Conservation (phyloP, 306 rosid species). For the Ormosia emarginata region DNA sequence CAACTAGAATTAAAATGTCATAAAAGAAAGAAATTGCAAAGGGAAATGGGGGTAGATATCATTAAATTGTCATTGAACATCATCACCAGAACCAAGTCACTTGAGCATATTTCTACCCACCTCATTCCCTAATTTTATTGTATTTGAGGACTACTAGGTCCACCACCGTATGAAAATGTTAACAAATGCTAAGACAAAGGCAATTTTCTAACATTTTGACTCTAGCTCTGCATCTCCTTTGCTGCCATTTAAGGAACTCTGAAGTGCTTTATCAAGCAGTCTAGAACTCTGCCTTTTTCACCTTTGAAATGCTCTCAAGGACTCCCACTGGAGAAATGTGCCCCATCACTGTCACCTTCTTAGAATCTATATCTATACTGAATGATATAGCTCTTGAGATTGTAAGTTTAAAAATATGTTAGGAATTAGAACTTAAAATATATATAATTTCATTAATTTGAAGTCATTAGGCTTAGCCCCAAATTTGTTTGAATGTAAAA, state of each 20-base stretch:
- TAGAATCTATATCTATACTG: no score
- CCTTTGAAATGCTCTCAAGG: no score
- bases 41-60: neutral
- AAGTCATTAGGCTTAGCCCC: no score
- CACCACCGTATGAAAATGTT: conserved; percentile 8
- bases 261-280: no score
- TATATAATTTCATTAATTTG: no score
- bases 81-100: conserved; percentile 10
- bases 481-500: no score
- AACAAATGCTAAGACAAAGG: neutral
- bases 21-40: neutral
- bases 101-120: conserved; percentile 16
- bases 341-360: no score
- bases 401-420: no score
- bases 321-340: no score
- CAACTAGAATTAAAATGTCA: neutral
- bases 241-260: conserved; percentile 20
- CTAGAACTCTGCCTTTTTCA: no score
- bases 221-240: neutral
- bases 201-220: conserved; percentile 11
- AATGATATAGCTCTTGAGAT: no score
- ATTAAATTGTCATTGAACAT: conserved; percentile 20
- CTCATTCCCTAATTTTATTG: conserved; percentile 9
- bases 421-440: no score
- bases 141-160: conserved; percentile 26